Evolutionary conservation across 192 early-diverging fungal species (phyloP).

Genomic region (Coemansia sp.): DNA sequence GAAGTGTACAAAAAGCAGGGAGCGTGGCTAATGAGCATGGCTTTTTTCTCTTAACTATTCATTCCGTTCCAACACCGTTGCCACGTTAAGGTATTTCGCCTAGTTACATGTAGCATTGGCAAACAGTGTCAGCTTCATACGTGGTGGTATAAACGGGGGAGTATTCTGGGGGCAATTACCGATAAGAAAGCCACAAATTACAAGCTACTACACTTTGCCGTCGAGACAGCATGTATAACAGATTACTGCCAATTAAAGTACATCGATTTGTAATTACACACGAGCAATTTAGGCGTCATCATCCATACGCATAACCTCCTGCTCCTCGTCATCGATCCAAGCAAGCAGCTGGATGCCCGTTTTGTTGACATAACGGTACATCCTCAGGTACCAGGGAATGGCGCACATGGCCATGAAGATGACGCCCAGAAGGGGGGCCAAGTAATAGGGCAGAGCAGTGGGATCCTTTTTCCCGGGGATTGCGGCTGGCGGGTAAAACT

Average conservation of each 20-base stretch:
- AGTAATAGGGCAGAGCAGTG: slow-evolving; percentile 29
- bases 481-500: slow-evolving; percentile 50
- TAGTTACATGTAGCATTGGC: too few relatives aligned
- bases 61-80: too few relatives aligned
- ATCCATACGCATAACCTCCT: slow-evolving; percentile 33
- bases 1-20: background rate
- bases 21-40: slow-evolving; percentile 7
- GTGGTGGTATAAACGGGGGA: background rate
- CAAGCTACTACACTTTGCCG: background rate
- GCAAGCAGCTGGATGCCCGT: slow-evolving; percentile 39
- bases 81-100: too few relatives aligned
- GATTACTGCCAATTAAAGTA: background rate
- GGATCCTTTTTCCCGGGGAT: slow-evolving; percentile 34
- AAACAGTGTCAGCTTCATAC: background rate
- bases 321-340: slow-evolving; percentile 48
- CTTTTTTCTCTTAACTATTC: background rate
- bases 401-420: slow-evolving; percentile 38
- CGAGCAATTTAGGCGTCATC: background rate
- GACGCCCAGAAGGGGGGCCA: slow-evolving; percentile 41
- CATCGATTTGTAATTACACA: background rate
- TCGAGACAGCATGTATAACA: background rate
- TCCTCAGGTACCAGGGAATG: slow-evolving; percentile 46
- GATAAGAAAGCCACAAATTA: slow-evolving; percentile 1
- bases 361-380: slow-evolving; percentile 40
- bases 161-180: background rate